These are phyloP conservation scores for Kazachstania africana DNA, from an alignment of 805 yeast genomes.

Conservation along the genomic window DNA sequence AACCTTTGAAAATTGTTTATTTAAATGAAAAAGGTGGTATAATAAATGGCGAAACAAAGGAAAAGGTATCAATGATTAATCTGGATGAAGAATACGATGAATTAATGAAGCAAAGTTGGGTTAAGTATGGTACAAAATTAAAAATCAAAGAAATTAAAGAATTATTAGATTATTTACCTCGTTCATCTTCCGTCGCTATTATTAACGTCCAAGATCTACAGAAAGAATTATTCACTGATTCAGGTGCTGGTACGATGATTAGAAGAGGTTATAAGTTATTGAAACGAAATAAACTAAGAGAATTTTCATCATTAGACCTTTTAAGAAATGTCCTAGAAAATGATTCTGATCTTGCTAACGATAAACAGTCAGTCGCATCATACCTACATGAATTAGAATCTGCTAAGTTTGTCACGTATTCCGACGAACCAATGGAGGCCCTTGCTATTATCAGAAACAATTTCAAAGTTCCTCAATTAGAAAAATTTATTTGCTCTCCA, in stretches of 20 bases:
- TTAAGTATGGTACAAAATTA: conserved; percentile 94
- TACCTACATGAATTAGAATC: conserved; percentile 64
- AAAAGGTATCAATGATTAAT: conserved; percentile 80
- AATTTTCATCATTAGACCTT: conserved; percentile 61
- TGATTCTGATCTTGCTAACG: conserved; percentile 63
- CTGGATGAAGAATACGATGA: conserved; percentile 93
- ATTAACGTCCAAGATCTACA: conserved; percentile 91
- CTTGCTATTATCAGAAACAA: conserved; percentile 68
- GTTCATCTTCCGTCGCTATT: conserved; percentile 96
- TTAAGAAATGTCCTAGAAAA: conserved; percentile 66
- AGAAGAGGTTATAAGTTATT: conserved; percentile 91
- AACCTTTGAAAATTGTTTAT: conserved; percentile 93
- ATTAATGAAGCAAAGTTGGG: conserved; percentile 91
- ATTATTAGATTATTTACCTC: conserved; percentile 82
- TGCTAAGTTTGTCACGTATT: conserved; percentile 59
- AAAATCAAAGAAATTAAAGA: conserved; percentile 96
- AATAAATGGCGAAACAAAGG: conserved; percentile 82
- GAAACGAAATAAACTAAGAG: conserved; percentile 55
- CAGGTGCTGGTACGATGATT: conserved; percentile 97
- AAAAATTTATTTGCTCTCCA: conserved; percentile 76
- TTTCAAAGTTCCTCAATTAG: conserved; percentile 51
- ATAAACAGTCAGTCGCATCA: conserved; percentile 64
- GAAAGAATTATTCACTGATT: conserved; percentile 93
- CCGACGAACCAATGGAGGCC: conserved; percentile 94
- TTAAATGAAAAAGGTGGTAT: conserved; percentile 97